Percentiles rank a stretch among this genome's conserved stretches.
Conservation (phyloP, 2,329 filamentous ascomycete species). For the Arthrinium phaeospermum region DNA sequence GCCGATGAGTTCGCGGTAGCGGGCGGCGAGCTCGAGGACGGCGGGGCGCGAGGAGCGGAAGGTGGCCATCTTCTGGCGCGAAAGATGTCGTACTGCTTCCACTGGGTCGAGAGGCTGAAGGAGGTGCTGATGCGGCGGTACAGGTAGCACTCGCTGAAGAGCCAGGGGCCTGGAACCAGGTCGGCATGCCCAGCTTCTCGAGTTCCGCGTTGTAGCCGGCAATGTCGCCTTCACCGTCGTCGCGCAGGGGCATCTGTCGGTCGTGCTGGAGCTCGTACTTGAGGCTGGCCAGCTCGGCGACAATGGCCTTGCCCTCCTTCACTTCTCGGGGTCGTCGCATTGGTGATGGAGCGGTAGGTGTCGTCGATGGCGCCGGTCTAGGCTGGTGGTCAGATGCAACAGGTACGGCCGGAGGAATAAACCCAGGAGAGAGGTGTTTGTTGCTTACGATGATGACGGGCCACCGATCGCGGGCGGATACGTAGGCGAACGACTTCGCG, state of each 20-base stretch:
- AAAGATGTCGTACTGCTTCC: slow-evolving; percentile 93
- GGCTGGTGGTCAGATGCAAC: slow-evolving; percentile 20
- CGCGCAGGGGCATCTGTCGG: slow-evolving; percentile 73
- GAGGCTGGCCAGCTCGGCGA: slow-evolving; percentile 77
- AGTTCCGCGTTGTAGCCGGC: slow-evolving; percentile 86
- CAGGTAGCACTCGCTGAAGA: slow-evolving; percentile 93
- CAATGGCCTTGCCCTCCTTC: slow-evolving; percentile 84
- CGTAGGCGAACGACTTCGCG: slow-evolving; percentile 83
- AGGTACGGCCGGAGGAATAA: neutral
- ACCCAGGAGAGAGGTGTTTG: neutral
- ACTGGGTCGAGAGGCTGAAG: slow-evolving; percentile 78
- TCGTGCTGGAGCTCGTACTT: slow-evolving; percentile 98
- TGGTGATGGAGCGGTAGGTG: slow-evolving; percentile 76
- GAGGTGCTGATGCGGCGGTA: slow-evolving; percentile 83
- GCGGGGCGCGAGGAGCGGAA: slow-evolving; percentile 91
- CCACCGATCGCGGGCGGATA: slow-evolving; percentile 88
- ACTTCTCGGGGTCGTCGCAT: slow-evolving; percentile 66
- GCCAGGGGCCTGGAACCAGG: slow-evolving; percentile 88
- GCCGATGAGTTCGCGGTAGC: slow-evolving; percentile 75
- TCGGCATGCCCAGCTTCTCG: slow-evolving; percentile 71
- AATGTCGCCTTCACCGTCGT: slow-evolving; percentile 81
- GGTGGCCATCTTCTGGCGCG: slow-evolving; percentile 86
- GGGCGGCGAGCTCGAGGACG: slow-evolving; percentile 79
- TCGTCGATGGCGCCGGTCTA: slow-evolving; percentile 94
- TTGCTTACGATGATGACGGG: slow-evolving; percentile 84